Base-by-base conservation (phyloP, 1,139 yeast genomes). In the Kazachstania sp. region DNA sequence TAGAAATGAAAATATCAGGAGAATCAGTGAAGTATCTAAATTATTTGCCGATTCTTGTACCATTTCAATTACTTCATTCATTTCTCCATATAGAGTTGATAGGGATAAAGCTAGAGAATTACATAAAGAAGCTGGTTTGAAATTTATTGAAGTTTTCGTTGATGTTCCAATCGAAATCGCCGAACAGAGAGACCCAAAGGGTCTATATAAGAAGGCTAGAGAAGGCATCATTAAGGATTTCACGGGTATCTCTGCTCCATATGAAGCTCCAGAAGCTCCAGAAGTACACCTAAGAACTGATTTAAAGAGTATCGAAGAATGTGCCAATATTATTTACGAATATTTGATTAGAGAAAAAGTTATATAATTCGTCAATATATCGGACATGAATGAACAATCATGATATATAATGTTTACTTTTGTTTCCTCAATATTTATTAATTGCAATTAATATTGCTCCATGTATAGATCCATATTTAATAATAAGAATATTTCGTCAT, bases 111-210 rank as follows among this genome's bases (percentile, higher is more conserved):
- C 97, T 31, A 79, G 97, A 63, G 81, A 82, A 64, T 72, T 88
- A 57, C 97, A 90, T 66, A 78, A 76, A 52, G 79, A 81, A 54
- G 81, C 83, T 54, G 75, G 76, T 39, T 72, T 90, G 55, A 92
- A 95, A 45, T 90, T 90, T 59, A 77, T 90, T 49, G 97, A 90
- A 71, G 95, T 90, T 11, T 87, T 71, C 57, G 88, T 90, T 42
- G 96, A 90, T 65, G 96, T 87, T 43, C 97, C 97, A 32, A 74
- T 90, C 46, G 88, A 83, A 59, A 87, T 88, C 51, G 97, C 97
- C 46, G 97, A 90, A 72, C 77, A 86, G 68, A 85, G 97, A 70
- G 97, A 90, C 68, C 97, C 97, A 54, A 90, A 90, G 73, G 97
- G 97, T 9, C 74, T 90, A 57, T 90, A 90, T 73, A 87, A 88